phyloP scores from a whole-genome alignment of 1,284 basidiomycete genomes.

The Heterobasidion occidentale region DNA sequence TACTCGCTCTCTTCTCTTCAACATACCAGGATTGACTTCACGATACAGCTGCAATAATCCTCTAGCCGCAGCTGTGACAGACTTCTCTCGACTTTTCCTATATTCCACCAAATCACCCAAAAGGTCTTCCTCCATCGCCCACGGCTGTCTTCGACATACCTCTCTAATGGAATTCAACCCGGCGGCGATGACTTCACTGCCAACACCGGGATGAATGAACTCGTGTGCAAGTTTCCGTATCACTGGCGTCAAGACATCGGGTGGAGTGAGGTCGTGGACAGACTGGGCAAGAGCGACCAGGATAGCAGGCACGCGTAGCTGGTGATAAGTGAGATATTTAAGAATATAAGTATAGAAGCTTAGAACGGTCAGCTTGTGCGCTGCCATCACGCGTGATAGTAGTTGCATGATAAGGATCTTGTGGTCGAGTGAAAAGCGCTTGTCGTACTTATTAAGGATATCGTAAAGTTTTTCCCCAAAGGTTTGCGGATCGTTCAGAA shows the following conservation, averaged over 20 bases:
- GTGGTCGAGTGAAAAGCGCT: constrained; percentile 91
- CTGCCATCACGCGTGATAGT: constrained; percentile 90
- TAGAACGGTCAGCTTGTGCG: constrained; percentile 90
- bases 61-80: constrained; percentile 82
- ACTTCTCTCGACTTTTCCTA: constrained; percentile 91
- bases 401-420: constrained; percentile 98
- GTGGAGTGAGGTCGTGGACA: constrained; percentile 93
- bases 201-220: constrained; percentile 97
- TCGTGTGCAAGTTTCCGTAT: constrained; percentile 90
- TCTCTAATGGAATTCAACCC: constrained; percentile 95
- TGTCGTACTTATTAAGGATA: constrained; percentile 81
- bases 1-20: constrained; percentile 84
- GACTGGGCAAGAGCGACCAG: constrained; percentile 94
- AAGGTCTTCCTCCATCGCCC: constrained; percentile 94
- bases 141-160: constrained; percentile 89
- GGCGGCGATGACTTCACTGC: constrained; percentile 91
- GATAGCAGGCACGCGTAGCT: constrained; percentile 91
- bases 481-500: constrained; percentile 93
- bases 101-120: constrained; percentile 93
- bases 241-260: constrained; percentile 86
- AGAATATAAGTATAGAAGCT: constrained; percentile 97
- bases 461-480: constrained; percentile 96
- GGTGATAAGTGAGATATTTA: constrained; percentile 90
- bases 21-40: constrained; percentile 91
- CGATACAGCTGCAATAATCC: constrained; percentile 90